phyloP scores from a whole-genome alignment of 805 yeast species.

The Suhomyces sp. region DNA sequence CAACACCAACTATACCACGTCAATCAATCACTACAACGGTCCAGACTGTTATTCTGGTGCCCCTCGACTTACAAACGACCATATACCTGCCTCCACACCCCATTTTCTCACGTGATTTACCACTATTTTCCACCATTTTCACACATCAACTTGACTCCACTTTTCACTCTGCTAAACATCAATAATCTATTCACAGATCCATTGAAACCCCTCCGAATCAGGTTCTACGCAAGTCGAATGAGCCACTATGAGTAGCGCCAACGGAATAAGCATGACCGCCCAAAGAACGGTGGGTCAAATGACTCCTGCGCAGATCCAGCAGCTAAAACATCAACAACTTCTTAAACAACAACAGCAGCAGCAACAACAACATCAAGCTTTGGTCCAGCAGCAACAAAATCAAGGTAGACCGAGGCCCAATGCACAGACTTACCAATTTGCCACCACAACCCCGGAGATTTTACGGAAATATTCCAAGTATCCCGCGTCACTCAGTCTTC shows the following conservation, averaged over 20 bases:
- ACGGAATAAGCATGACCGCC: conserved; percentile 2
- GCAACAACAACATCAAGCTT: conserved; percentile 19
- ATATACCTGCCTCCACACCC: too few relatives aligned
- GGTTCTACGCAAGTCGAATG: too few relatives aligned
- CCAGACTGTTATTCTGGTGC: too few relatives aligned
- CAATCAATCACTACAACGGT: too few relatives aligned
- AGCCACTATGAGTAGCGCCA: conserved; percentile 5
- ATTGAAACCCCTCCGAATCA: too few relatives aligned
- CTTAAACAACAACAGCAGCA: conserved; percentile 18
- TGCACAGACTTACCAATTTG: conserved; percentile 49
- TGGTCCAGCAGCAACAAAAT: conserved; percentile 21
- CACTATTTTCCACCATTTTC: too few relatives aligned
- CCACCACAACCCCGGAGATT: conserved; percentile 70
- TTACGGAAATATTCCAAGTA: conserved; percentile 72
- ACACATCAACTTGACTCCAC: too few relatives aligned
- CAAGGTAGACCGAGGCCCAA: conserved; percentile 22
- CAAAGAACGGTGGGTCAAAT: conserved; percentile 6
- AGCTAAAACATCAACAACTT: conserved; percentile 11
- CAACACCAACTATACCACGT: too few relatives aligned
- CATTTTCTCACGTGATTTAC: too few relatives aligned
- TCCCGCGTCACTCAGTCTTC: conserved; percentile 83
- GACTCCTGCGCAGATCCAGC: conserved; percentile 13
- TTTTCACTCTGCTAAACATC: too few relatives aligned
- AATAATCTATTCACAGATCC: too few relatives aligned
- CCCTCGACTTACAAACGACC: too few relatives aligned